Evolutionary conservation across 805 yeast genomes (phyloP), one percentile per base, ranked within the genome.

Genomic region (Starmerella powellii): DNA sequence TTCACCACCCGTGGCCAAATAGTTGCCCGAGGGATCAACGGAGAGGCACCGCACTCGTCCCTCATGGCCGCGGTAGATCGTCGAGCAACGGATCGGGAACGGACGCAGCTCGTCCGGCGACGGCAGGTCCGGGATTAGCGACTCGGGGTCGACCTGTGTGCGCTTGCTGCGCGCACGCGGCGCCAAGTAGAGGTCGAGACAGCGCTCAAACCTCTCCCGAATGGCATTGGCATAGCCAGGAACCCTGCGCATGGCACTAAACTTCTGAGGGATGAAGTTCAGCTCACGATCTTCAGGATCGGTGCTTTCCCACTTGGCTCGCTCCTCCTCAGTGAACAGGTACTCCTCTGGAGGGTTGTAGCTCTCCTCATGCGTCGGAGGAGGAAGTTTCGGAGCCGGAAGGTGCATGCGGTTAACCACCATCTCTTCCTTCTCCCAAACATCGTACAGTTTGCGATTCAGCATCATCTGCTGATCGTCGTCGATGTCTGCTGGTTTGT

Each of bases 271-370:
- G 18, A 87, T 42, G 58, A 76, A 85, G 58, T 81, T 78, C 48
- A 71, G 68, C 50, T 80, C 91, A 52, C 95, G 72, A 51, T 86
- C 95, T 40, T 68, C 65, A 23, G 86, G 84, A 32, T 80, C 91
- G 30, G 67, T 60, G 34, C 71, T 72, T 50, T 74, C 73, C 83
- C 88, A 83, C 54, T 72, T 67, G 51, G 76, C 69, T 50, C 65
- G 67, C 59, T 88, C 97, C 56, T 85, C 88, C 37, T 76, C 81
- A 12, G 76, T 76, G 47, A 84, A 65, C 51, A 91, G 65, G 56
- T 91, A 91, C 67, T 91, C 99, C 57, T 72, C 95, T 4, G 99
- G 99, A 29, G 99, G 99, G 59, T 91, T 91, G 63, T 91, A 91
- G 55, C 91, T 78, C 66, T 88, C 95, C 52, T 88, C 98, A 58